Base-by-base conservation (phyloP, 1,139 yeast species). In the Ogataea hybrid region DNA sequence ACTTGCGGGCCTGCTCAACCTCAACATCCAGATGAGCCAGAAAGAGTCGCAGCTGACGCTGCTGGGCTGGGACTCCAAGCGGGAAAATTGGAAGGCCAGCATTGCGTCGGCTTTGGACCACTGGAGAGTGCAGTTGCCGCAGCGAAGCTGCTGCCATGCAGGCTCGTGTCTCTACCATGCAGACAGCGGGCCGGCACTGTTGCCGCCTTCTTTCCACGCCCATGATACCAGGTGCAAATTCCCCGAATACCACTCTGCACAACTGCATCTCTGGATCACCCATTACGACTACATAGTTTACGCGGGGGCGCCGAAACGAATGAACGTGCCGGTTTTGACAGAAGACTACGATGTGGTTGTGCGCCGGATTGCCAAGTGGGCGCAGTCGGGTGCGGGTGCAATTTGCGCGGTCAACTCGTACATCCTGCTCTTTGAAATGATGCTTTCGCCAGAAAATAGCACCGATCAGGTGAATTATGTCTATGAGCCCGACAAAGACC, bases 301-400 rank as follows among this genome's bases (percentile, higher is more conserved):
- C 57, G 82, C 90, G 6, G 95, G 95, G 1, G 83, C 87, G 0
- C 90, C 92, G 0, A 77, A 80, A 44, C 73, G 85, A 50, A 81
- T 83, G 77, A 85, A 85, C 58, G 90, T 83, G 20, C 72, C 71
- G 32, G 81, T 85, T 2, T 73, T 78, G 7, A 58, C 63, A 14
- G 72, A 76, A 42, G 89, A 75, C 58, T 76, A 71, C 54, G 68
- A 64, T 46, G 63, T 69, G 29, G 84, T 75, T 14, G 77, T 68
- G 43, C 64, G 67, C 25, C 76, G 76, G 56, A 63, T 81, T 32
- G 65, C 59, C 30, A 72, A 71, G 54, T 81, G 83, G 82, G 61
- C 70, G 15, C 51, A 41, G 16, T 61, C 69, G 22, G 43, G 51
- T 10, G 57, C 55, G 37, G 77, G 71, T 21, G 63, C 63, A 43